These are phyloP conservation scores for Trichomonas vaginalis DNA, from an alignment of 208 protist species.

Conservation along the genomic window DNA sequence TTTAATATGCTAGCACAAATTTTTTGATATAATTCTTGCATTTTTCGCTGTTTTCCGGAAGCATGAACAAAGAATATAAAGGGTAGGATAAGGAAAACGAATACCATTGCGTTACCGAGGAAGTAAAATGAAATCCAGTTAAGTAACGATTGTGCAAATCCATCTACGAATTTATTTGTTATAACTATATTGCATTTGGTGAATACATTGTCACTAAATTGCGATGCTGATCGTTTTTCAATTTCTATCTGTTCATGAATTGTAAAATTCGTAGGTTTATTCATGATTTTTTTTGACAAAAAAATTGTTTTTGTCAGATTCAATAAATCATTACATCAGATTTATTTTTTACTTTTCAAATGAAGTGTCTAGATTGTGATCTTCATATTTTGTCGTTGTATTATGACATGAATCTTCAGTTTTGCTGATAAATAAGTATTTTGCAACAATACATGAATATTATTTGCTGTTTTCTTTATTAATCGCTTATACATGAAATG, in stretches of 20 bases:
- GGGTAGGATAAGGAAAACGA: neutral
- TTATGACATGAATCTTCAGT: too few species aligned
- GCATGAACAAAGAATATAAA: neutral
- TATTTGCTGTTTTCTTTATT: too few species aligned
- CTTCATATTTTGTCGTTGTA: too few species aligned
- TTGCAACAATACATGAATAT: too few species aligned
- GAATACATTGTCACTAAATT: neutral
- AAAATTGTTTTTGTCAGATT: too few species aligned
- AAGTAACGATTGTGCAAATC: neutral
- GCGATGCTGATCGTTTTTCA: neutral
- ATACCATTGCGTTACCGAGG: neutral
- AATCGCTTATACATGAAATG: too few species aligned
- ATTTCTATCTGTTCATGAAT: neutral
- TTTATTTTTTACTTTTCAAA: too few species aligned
- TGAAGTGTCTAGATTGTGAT: too few species aligned
- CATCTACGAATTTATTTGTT: neutral
- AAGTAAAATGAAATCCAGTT: neutral
- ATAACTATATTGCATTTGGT: neutral
- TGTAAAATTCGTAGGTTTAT: neutral
- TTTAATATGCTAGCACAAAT: neutral
- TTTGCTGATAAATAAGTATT: too few species aligned
- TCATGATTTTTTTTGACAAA: too few species aligned
- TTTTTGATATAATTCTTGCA: neutral
- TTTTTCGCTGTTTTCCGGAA: neutral
- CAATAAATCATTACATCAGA: too few species aligned